Base-by-base conservation (phyloP, 257 asterid species). In the Scutellaria minor region DNA sequence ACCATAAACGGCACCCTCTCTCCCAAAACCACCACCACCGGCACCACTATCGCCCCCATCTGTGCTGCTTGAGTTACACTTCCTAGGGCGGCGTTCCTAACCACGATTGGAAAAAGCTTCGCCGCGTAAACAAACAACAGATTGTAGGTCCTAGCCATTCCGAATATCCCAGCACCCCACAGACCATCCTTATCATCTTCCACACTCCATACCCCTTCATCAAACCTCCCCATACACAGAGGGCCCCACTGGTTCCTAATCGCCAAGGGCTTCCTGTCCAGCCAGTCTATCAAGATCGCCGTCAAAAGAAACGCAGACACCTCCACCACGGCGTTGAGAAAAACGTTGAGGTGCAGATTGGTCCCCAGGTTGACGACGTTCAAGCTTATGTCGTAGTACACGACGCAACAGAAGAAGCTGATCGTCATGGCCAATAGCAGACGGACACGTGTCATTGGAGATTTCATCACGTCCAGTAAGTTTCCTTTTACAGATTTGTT, bases 81-180 rank as follows among this genome's bases (percentile, higher is more conserved):
- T 5, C 98, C 98, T 3, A 93, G 71, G 6, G 97, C 97, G 0
- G 97, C 90, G 40, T 86, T 93, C 14, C 98, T 75, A 22, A 93
- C 97, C 67, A 86, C 95, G 0, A 96, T 93, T 0, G 98, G 98
- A 35, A 93, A 93, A 60, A 93, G 75, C 86, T 93, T 97, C 52
- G 81, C 27, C 12, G 95, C 82, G 64, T 93, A 93, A 14, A 93
- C 88, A 5, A 87, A 90, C 76, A 93, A 11, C 82, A 93, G 47
- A 60, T 93, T 93, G 13, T 90, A 93, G 0, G 98, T 93, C 39
- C 92, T 97, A 0, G 97, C 97, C 95, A 90, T 89, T n/a, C 97
- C 95, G 1, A 93, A 93, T 35, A 93, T 93, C 98, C 97, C 37
- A 90, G 3, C 35, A 69, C 13, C 14, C 74, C 63, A 54, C 73